A percentile compares a stretch with the other conserved stretches of the same genome.
phyloP scores from a whole-genome alignment of 805 yeast species.

The Saturnispora saitoi region DNA sequence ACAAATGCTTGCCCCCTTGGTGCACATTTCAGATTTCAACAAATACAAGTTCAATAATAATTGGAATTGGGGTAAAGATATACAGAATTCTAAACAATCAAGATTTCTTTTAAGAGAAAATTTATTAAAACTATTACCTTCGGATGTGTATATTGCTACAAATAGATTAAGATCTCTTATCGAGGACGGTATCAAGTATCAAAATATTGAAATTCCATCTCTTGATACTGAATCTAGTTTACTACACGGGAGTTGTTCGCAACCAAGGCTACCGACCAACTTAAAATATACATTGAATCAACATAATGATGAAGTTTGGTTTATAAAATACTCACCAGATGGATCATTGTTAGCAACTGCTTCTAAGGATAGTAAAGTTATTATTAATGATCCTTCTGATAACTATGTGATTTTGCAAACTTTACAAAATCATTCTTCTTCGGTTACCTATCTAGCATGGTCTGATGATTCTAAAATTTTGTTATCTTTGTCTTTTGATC shows the following conservation, averaged over 20 bases:
- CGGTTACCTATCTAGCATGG: constrained; percentile 65
- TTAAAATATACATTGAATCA: constrained; percentile 37
- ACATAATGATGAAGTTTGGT: constrained; percentile 81
- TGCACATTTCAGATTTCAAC: not conserved
- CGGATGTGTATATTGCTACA: constrained; percentile 39
- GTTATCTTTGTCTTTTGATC: constrained; percentile 67
- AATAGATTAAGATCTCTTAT: constrained; percentile 43
- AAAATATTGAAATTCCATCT: constrained; percentile 26
- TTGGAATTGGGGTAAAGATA: constrained; percentile 6
- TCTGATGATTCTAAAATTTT: constrained; percentile 61
- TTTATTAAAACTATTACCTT: constrained; percentile 39
- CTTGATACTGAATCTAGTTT: constrained; percentile 16
- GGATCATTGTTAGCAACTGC: constrained; percentile 75
- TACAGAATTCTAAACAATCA: constrained; percentile 17
- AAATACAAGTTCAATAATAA: not conserved
- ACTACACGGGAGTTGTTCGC: not conserved
- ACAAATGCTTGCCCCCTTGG: constrained; percentile 2
- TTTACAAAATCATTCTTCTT: constrained; percentile 39
- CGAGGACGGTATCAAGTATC: constrained; percentile 42
- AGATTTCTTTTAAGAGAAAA: constrained; percentile 34
- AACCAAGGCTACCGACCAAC: constrained; percentile 33
- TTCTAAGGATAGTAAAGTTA: constrained; percentile 54
- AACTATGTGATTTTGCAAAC: constrained; percentile 32
- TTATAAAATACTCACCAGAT: constrained; percentile 62
- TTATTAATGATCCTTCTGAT: constrained; percentile 56